A percentile compares a stretch with the other conserved stretches of the same genome.
Evolutionary conservation across 1,284 basidiomycete species (phyloP).

Genomic region (Sphagnurus paluster): DNA sequence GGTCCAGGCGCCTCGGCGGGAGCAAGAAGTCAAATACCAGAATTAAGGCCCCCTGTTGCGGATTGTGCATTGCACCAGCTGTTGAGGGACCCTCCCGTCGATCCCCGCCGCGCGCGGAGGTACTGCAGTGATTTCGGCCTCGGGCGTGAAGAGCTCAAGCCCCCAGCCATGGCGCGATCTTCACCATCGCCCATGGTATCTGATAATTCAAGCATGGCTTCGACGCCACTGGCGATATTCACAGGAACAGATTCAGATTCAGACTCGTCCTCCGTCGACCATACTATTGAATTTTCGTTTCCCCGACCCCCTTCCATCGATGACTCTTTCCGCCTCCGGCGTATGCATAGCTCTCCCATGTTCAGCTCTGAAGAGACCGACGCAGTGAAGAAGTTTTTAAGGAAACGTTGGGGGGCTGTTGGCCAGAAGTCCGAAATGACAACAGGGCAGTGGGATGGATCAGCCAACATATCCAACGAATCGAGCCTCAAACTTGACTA

Average conservation of each 20-base stretch:
- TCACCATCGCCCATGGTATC: conserved; percentile 10
- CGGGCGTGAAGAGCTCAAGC: conserved; percentile 12
- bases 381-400: conserved; percentile 15
- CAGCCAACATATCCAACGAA: conserved; percentile 3
- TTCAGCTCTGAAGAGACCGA: conserved; percentile 28
- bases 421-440: background rate
- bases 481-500: conserved; percentile 1
- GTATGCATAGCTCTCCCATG: conserved; percentile 44
- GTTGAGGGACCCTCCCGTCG: conserved; percentile 24
- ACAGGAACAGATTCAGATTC: conserved; percentile 33
- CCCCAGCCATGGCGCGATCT: conserved; percentile 3
- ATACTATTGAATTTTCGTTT: conserved; percentile 37
- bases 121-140: conserved; percentile 36
- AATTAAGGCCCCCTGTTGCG: background rate
- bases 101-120: conserved; percentile 32
- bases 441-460: conserved; percentile 6
- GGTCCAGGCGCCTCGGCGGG: background rate
- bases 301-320: conserved; percentile 42
- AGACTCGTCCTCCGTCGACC: conserved; percentile 31
- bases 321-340: conserved; percentile 33
- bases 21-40: background rate
- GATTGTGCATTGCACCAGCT: conserved; percentile 5
- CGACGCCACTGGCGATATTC: conserved; percentile 28
- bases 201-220: conserved; percentile 15
- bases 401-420: conserved; percentile 11